These are phyloP conservation scores for Colletotrichum godetiae DNA, from an alignment of 2,329 filamentous ascomycete species.

Conservation along the genomic window DNA sequence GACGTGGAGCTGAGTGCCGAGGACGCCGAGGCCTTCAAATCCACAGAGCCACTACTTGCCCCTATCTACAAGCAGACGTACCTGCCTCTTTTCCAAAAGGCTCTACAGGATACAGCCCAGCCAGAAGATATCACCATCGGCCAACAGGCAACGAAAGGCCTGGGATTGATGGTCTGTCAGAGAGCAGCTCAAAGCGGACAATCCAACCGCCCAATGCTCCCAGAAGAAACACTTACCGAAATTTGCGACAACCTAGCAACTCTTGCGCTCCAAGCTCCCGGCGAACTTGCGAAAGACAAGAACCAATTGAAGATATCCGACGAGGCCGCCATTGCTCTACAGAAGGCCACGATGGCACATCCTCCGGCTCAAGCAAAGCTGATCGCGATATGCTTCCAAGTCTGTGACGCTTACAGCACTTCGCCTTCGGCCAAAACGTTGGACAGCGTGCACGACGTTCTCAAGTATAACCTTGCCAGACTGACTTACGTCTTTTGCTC, in stretches of 20 bases:
- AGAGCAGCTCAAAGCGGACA: slow-evolving; percentile 39
- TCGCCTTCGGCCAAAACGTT: slow-evolving; percentile 26
- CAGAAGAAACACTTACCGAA: slow-evolving; percentile 41
- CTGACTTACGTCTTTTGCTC: slow-evolving; percentile 64
- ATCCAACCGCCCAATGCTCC: slow-evolving; percentile 29
- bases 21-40: slow-evolving; percentile 51
- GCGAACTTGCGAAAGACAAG: slow-evolving; percentile 35
- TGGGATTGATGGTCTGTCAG: slow-evolving; percentile 58
- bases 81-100: slow-evolving; percentile 47
- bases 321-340: slow-evolving; percentile 53
- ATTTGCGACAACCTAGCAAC: slow-evolving; percentile 46
- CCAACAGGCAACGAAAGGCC: slow-evolving; percentile 57
- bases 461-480: slow-evolving; percentile 53
- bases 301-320: slow-evolving; percentile 46
- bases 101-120: slow-evolving; percentile 41
- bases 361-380: slow-evolving; percentile 49
- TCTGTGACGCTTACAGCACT: slow-evolving; percentile 22
- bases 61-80: slow-evolving; percentile 58
- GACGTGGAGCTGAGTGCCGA: slow-evolving; percentile 43
- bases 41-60: slow-evolving; percentile 50
- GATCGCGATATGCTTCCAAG: slow-evolving; percentile 37
- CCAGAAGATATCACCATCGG: slow-evolving; percentile 54
- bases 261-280: slow-evolving; percentile 42
- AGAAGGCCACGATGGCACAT: slow-evolving; percentile 50
- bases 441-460: slow-evolving; percentile 6